phyloP scores from a whole-genome alignment of 805 yeast species.

The Novakomyces olei region DNA sequence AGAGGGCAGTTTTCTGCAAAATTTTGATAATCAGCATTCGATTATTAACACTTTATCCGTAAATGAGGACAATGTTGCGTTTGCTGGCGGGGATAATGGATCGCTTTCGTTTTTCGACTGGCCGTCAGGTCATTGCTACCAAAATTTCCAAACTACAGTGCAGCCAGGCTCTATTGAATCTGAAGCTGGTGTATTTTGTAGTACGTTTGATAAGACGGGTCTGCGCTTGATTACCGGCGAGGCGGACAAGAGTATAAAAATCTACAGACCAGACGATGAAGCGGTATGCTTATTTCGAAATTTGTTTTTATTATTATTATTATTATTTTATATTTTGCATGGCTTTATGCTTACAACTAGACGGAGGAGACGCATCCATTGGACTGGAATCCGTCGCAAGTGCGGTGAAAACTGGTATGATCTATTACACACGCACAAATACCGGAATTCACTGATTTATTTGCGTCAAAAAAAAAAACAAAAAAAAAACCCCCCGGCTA shows the following conservation, averaged over 20 bases:
- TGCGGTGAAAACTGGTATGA: constrained; percentile 7
- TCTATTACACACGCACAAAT: too few species aligned
- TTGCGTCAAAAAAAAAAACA: too few species aligned
- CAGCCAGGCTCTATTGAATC: constrained; percentile 51
- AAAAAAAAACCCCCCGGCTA: too few species aligned
- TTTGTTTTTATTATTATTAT: constrained; percentile 29
- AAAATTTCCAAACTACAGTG: constrained; percentile 28
- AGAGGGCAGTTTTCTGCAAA: constrained; percentile 47
- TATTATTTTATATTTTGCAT: too few species aligned
- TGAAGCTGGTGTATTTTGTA: constrained; percentile 44
- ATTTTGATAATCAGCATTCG: constrained; percentile 22
- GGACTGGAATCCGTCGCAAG: constrained; percentile 16
- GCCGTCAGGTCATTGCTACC: constrained; percentile 41
- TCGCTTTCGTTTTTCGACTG: constrained; percentile 58
- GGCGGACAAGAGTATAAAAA: constrained; percentile 66
- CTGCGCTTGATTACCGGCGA: constrained; percentile 65
- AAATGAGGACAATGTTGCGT: constrained; percentile 42
- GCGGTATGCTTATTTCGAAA: constrained; percentile 29
- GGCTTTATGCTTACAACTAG: too few species aligned
- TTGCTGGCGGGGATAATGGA: constrained; percentile 75
- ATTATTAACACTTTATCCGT: constrained; percentile 50
- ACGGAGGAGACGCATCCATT: constrained; percentile 19
- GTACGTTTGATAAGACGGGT: constrained; percentile 62
- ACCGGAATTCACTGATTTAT: too few species aligned
- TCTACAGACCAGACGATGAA: constrained; percentile 33